A percentile compares a stretch with the other conserved stretches of the same genome.
Conservation (phyloP, 768 basidiomycete species). For the Cyathus striatus region DNA sequence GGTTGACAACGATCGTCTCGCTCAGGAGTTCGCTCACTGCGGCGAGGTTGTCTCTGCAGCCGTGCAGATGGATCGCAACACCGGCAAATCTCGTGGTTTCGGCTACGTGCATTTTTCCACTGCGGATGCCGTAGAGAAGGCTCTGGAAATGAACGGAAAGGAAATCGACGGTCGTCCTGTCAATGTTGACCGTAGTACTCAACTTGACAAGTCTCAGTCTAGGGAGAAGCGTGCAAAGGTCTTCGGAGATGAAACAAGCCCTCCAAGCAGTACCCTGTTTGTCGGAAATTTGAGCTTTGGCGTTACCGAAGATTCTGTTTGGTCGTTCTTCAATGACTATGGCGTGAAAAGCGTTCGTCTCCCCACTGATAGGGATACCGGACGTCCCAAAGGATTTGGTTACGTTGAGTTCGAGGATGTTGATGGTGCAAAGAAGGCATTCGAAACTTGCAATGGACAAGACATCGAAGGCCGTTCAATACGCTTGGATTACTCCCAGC, state of each 20-base stretch:
- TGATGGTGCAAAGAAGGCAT: constrained; percentile 77
- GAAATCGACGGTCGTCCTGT: constrained; percentile 91
- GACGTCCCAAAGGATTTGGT: constrained; percentile 90
- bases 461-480: constrained; percentile 80
- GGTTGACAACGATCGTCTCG: constrained; percentile 93
- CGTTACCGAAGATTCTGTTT: constrained; percentile 77
- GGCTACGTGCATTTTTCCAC: constrained; percentile 79
- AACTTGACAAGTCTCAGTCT: constrained; percentile 47
- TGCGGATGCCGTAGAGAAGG: constrained; percentile 70
- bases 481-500: constrained; percentile 84
- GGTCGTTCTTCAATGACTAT: constrained; percentile 87
- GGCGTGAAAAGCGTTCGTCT: constrained; percentile 86
- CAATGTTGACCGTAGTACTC: constrained; percentile 78
- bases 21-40: constrained; percentile 82
- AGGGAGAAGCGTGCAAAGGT: constrained; percentile 69
- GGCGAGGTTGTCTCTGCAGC: constrained; percentile 88
- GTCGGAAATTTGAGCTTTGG: constrained; percentile 87
- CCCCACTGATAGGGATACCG: constrained; percentile 90
- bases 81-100: constrained; percentile 81
- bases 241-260: constrained; percentile 65
- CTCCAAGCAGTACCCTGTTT: constrained; percentile 76
- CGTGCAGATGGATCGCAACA: constrained; percentile 81
- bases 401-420: constrained; percentile 92
- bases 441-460: constrained; percentile 57
- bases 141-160: constrained; percentile 73